Percentiles rank a stretch among this genome's conserved stretches.
These are phyloP conservation scores for Lichtheimia ramosa DNA, from an alignment of 371 early-diverging fungal species.

Conservation along the genomic window DNA sequence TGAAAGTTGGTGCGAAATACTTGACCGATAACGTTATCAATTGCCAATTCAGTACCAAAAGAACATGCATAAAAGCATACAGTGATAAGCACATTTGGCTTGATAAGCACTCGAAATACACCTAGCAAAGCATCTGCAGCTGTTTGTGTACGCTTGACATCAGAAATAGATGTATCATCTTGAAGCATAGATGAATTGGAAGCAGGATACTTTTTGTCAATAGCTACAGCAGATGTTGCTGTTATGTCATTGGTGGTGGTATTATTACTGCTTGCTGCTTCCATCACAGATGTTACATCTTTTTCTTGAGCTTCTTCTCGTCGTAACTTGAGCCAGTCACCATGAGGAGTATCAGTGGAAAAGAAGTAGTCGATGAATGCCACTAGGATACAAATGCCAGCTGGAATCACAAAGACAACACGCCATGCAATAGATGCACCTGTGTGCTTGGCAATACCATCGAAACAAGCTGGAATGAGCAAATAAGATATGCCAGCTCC, in stretches of 20 bases:
- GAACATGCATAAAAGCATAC: constrained; percentile 59
- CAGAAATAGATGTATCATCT: constrained; percentile 12
- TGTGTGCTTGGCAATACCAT: constrained; percentile 23
- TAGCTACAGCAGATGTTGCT: neutral
- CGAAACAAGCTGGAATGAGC: constrained; percentile 53
- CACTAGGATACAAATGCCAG: constrained; percentile 40
- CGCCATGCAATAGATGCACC: constrained; percentile 40
- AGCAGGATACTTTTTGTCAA: neutral
- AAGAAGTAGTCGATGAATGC: constrained; percentile 33
- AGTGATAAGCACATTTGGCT: constrained; percentile 44
- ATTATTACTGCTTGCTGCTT: neutral
- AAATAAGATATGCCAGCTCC: constrained; percentile 63
- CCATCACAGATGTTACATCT: neutral
- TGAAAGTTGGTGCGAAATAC: constrained; percentile 29
- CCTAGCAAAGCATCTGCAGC: neutral
- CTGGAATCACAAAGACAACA: constrained; percentile 45
- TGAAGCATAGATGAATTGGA: neutral
- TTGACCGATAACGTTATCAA: constrained; percentile 54
- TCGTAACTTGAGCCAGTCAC: constrained; percentile 28
- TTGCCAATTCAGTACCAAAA: constrained; percentile 67
- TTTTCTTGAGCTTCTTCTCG: neutral
- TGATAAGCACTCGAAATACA: constrained; percentile 6
- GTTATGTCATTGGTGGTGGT: neutral
- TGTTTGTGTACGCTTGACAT: constrained; percentile 13
- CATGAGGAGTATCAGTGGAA: constrained; percentile 46